Conservation (phyloP, 805 yeast genomes). For the Zygotorulaspora florentina region DNA sequence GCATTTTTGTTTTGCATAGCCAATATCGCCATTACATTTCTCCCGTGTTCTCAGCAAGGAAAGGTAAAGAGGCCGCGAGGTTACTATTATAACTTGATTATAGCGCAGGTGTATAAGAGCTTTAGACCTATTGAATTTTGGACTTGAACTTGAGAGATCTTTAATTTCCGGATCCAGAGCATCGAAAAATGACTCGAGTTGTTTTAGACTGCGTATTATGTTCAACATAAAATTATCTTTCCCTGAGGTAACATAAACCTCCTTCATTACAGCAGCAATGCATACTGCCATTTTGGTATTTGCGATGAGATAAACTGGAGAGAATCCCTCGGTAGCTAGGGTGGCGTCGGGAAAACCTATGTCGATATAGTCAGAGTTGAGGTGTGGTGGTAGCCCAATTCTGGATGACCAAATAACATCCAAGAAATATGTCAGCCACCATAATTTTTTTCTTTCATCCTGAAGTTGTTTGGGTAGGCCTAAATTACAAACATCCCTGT, state of each 20-base stretch:
- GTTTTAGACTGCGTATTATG: conserved; percentile 20
- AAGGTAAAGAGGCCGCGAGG: conserved; percentile 36
- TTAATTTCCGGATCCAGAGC: conserved; percentile 15
- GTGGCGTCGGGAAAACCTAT: conserved; percentile 24
- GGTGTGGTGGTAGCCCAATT: conserved; percentile 36
- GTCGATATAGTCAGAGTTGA: conserved; percentile 33
- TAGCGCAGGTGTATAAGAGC: conserved; percentile 36
- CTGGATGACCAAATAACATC: conserved; percentile 38
- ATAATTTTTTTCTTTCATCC: conserved; percentile 35
- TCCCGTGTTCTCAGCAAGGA: conserved; percentile 34
- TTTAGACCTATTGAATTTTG: conserved; percentile 22
- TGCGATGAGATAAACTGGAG: conserved; percentile 27
- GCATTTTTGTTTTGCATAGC: conserved; percentile 29
- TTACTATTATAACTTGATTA: conserved; percentile 37
- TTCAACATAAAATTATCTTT: conserved; percentile 26
- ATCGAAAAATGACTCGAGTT: conserved; percentile 24
- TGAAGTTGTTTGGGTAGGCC: conserved; percentile 20
- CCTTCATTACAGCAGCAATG: conserved; percentile 32
- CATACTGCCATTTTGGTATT: conserved; percentile 24
- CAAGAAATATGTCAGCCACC: conserved; percentile 40
- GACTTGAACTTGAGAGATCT: conserved; percentile 12
- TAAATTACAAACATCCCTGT: conserved; percentile 20
- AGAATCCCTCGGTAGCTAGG: conserved; percentile 31
- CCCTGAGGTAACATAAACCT: conserved; percentile 29
- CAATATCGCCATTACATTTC: conserved; percentile 21